Percentiles rank a stretch among this genome's conserved stretches.
phyloP scores from a whole-genome alignment of 352 stramenopile species.

The Phytophthora foliorum region DNA sequence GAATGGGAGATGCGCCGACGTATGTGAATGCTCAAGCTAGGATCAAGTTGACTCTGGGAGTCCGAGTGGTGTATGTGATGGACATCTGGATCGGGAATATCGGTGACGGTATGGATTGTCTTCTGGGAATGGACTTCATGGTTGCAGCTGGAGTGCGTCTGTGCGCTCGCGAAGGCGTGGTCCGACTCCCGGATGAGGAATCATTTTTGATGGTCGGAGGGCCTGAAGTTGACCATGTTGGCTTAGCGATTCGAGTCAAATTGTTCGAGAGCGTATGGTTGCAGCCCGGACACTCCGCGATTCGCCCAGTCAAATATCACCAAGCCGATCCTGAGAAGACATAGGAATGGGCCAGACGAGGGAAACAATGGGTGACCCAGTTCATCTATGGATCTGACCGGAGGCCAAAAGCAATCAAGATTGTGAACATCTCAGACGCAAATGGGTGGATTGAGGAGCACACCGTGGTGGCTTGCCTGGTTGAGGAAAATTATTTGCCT shows the following conservation, averaged over 20 bases:
- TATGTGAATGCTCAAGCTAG: conserved; percentile 6
- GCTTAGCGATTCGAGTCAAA: neutral
- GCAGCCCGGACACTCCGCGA: neutral
- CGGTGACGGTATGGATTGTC: too few species aligned
- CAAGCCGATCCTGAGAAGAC: neutral
- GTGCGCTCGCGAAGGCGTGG: conserved; percentile 5
- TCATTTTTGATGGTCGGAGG: neutral
- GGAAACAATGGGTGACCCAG: neutral
- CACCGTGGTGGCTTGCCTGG: neutral
- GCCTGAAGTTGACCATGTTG: neutral
- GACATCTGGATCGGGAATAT: too few species aligned
- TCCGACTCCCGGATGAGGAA: conserved; percentile 6
- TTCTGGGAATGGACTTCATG: conserved; percentile 49
- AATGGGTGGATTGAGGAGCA: neutral
- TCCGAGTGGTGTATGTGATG: too few species aligned
- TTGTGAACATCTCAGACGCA: neutral
- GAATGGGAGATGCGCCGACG: conserved; percentile 23
- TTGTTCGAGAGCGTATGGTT: neutral
- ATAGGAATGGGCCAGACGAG: neutral
- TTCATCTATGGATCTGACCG: too few species aligned
- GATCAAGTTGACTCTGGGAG: conserved; percentile 47
- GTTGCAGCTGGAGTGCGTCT: conserved; percentile 26
- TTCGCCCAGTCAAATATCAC: neutral
- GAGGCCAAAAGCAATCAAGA: too few species aligned
- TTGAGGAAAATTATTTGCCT: too few species aligned